Base-by-base conservation (phyloP, 192 early-diverging fungal species). In the Coemansia sp. region DNA sequence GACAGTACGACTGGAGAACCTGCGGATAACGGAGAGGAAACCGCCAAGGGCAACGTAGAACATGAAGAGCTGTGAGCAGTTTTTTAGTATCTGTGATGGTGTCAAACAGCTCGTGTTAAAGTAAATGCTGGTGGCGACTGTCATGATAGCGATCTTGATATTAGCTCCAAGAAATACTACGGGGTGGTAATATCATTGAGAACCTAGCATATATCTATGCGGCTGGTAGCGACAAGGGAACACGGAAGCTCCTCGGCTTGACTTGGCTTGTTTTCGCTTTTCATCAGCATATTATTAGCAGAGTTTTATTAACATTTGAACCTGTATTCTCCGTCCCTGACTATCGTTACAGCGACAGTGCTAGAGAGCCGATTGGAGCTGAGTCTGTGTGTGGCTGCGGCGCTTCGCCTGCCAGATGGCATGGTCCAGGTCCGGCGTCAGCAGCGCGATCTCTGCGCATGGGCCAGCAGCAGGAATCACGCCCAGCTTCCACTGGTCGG, bases 401-500 rank as follows among this genome's bases (percentile, higher is more conserved):
- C 61, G 58, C 29, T 46, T 59, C 3, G 69, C 62, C 7, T 49
- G 67, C 78, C 78, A 81, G 10, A 59, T 40, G 14, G 62, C 14
- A 35, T 69, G 72, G 61, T 75, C 78, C 13, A 32, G 15, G 52
- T 81, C 78, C 0, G 73, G 78, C 29, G 78, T 81, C 43, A 81
- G 59, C 19, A 81, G 56, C 8, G 63, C 43, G 36, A 81, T 65
- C 38, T 69, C 59, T 32, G 64, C 43, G 3, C 29, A 29, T 29
- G 29, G 29, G 29, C 29, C 3, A 29, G 29, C 29, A 29, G 61
- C 58, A 9, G 77, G 77, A 13, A 56, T 60, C 35, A 81, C 78
- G 57, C 73, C 71, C 17, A 81, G 73, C 56, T 67, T 69, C 78
- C 78, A 81, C 62, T 66, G 66, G 22, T 74, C 73, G 1, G 63